A percentile compares a stretch with the other conserved stretches of the same genome.
These are phyloP conservation scores for Xylaria acuta DNA, from an alignment of 495 filamentous ascomycete genomes.

Conservation along the genomic window DNA sequence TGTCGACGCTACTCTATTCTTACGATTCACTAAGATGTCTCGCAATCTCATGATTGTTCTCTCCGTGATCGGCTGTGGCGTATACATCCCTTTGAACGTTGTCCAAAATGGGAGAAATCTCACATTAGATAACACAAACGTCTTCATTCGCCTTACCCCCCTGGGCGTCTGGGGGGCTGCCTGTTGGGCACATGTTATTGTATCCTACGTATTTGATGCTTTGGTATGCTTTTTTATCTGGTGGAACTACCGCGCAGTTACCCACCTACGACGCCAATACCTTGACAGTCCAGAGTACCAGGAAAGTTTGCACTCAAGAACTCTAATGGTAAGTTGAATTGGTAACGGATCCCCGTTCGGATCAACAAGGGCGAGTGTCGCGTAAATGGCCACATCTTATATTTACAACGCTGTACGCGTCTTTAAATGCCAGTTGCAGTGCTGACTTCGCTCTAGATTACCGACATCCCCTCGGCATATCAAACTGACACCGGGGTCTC, in stretches of 20 bases:
- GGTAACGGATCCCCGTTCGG: neutral
- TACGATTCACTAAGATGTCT: constrained; percentile 80
- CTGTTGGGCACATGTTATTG: constrained; percentile 76
- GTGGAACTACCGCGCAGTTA: constrained; percentile 72
- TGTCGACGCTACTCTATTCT: constrained; percentile 77
- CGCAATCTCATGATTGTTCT: constrained; percentile 75
- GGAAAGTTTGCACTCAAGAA: constrained; percentile 74
- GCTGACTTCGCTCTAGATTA: constrained; percentile 54
- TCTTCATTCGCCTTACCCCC: constrained; percentile 51
- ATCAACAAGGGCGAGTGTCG: neutral
- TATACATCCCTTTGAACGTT: constrained; percentile 78
- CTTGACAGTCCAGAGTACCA: constrained; percentile 80
- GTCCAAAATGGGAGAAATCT: constrained; percentile 59
- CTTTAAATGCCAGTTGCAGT: neutral
- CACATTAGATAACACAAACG: constrained; percentile 53
- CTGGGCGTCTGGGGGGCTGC: constrained; percentile 53
- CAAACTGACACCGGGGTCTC: constrained; percentile 76
- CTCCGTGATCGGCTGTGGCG: constrained; percentile 69
- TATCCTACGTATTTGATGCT: constrained; percentile 72
- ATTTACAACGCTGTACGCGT: neutral
- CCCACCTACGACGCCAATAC: constrained; percentile 67
- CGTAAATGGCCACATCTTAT: neutral
- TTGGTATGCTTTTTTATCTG: constrained; percentile 75
- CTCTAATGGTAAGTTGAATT: constrained; percentile 65
- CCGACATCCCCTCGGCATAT: constrained; percentile 68